Conservation (phyloP, 1,284 basidiomycete genomes). For the Irpex sp. region DNA sequence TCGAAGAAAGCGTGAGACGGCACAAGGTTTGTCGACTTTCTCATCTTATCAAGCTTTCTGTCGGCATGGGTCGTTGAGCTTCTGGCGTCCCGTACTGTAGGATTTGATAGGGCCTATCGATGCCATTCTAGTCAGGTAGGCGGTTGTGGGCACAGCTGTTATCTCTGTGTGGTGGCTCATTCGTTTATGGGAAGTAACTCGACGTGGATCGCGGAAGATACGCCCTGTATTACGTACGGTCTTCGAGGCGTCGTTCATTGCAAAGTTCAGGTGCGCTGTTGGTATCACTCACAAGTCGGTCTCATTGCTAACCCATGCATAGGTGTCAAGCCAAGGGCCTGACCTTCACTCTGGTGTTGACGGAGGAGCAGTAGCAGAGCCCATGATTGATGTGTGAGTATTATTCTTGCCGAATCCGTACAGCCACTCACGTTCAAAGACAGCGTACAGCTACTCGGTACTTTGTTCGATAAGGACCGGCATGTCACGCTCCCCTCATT, state of each 20-base stretch:
- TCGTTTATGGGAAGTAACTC: conserved; percentile 62
- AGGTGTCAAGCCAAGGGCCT: conserved; percentile 64
- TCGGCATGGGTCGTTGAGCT: background rate
- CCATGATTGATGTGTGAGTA: conserved; percentile 85
- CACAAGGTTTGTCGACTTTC: conserved; percentile 55
- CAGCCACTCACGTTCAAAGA: conserved; percentile 3
- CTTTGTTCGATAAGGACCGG: conserved; percentile 54
- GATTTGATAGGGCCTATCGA: conserved; percentile 79
- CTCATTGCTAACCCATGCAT: background rate
- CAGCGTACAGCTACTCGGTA: conserved; percentile 77
- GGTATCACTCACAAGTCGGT: background rate
- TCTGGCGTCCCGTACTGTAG: conserved; percentile 29
- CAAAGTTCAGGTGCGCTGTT: conserved; percentile 51
- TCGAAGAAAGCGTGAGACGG: conserved; percentile 67
- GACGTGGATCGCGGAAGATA: conserved; percentile 92
- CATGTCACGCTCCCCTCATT: conserved; percentile 78
- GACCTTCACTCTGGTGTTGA: conserved; percentile 92
- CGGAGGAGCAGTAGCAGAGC: conserved; percentile 83
- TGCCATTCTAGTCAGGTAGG: conserved; percentile 77
- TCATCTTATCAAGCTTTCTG: background rate
- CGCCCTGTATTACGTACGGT: conserved; percentile 95
- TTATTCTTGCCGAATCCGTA: background rate
- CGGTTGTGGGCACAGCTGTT: background rate
- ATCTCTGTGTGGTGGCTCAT: background rate
- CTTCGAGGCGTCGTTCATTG: conserved; percentile 90